phyloP scores from a whole-genome alignment of 139 green algal genomes.

The Tetraselmis chui region DNA sequence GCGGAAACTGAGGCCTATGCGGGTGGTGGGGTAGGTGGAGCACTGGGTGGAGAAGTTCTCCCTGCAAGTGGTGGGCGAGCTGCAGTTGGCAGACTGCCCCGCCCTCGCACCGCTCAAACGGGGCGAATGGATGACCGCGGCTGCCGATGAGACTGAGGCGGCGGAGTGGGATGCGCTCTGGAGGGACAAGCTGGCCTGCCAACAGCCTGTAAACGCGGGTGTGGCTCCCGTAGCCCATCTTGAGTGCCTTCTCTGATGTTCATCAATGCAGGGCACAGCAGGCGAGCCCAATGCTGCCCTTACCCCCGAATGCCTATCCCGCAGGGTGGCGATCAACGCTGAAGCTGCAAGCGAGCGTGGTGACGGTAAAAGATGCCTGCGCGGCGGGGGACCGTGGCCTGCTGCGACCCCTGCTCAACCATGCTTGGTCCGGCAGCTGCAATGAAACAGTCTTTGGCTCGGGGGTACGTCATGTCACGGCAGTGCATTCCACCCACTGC shows the following conservation, averaged over 20 bases:
- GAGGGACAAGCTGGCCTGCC: background rate
- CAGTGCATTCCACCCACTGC: no score
- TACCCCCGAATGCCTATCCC: background rate
- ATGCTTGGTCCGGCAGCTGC: background rate
- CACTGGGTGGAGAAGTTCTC: background rate
- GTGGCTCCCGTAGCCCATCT: no score
- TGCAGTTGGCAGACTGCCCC: background rate
- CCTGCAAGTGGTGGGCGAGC: background rate
- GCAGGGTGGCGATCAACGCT: background rate
- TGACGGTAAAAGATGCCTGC: background rate
- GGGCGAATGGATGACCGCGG: background rate
- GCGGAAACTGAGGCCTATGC: no score
- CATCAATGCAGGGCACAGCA: background rate
- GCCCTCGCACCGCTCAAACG: background rate
- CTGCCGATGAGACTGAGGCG: background rate
- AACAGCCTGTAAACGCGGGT: background rate
- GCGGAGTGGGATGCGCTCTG: background rate
- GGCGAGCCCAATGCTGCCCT: background rate
- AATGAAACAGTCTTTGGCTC: background rate
- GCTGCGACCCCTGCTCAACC: background rate
- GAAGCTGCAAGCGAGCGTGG: background rate
- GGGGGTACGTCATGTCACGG: background rate
- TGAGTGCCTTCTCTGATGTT: background rate
- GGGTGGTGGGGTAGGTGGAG: background rate
- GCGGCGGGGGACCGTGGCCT: background rate